Evolutionary conservation across 1,139 yeast genomes (phyloP).

Genomic region (Hansenula sp.): DNA sequence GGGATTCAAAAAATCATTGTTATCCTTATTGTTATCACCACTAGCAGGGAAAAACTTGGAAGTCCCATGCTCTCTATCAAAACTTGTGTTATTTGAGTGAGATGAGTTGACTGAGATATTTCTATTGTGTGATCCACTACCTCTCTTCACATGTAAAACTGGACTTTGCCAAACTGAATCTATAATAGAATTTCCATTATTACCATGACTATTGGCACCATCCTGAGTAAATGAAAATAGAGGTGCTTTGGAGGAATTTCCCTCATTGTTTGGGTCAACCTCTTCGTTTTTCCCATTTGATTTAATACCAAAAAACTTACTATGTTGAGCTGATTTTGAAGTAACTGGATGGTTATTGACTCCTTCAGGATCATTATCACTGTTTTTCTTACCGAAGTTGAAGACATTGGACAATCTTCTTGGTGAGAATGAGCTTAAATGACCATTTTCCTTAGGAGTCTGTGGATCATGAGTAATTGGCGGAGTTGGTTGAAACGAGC

Average conservation of each 20-base stretch:
- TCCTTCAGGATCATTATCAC: not conserved
- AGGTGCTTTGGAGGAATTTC: not conserved
- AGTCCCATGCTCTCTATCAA: constrained; percentile 10
- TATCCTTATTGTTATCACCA: constrained; percentile 6
- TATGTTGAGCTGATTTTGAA: constrained; percentile 8
- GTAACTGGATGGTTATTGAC: not conserved
- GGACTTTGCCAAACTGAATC: constrained; percentile 8
- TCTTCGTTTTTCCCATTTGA: not conserved
- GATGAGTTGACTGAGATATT: constrained; percentile 12
- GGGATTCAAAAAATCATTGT: not conserved
- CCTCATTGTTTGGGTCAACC: not conserved
- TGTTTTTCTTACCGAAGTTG: constrained; percentile 18
- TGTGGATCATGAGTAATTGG: not conserved
- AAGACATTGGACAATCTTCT: constrained; percentile 24
- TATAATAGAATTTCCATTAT: not conserved
- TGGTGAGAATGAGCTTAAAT: constrained; percentile 20
- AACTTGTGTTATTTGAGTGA: constrained; percentile 5
- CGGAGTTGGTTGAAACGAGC: not conserved
- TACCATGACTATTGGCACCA: not conserved
- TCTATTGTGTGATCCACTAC: constrained; percentile 8
- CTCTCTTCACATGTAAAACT: not conserved
- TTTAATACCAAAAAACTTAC: constrained; percentile 7
- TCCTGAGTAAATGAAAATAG: constrained; percentile 2
- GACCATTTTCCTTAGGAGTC: not conserved
- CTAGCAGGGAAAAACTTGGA: constrained; percentile 10